A percentile compares a stretch with the other conserved stretches of the same genome.
These are phyloP conservation scores for Annulohypoxylon stygium DNA, from an alignment of 495 filamentous ascomycete genomes.

Conservation along the genomic window DNA sequence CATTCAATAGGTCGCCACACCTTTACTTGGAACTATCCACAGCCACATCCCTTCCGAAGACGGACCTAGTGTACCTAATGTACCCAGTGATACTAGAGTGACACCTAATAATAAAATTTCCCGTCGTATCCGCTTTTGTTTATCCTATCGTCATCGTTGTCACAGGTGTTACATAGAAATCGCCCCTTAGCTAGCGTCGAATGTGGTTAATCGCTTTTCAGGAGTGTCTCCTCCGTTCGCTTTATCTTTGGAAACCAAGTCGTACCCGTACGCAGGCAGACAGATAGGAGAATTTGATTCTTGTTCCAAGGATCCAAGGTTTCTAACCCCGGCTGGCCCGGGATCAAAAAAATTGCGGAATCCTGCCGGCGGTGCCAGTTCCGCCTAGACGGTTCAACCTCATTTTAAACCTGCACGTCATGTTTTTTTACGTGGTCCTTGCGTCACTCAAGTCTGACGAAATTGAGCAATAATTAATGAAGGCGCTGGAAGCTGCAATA, in stretches of 20 bases:
- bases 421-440: constrained; percentile 30
- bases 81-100: neutral
- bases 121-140: constrained; percentile 17
- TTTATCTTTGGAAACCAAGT: constrained; percentile 7
- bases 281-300: neutral
- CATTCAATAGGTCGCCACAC: constrained; percentile 39
- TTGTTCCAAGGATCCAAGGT: neutral
- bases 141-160: constrained; percentile 15
- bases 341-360: constrained; percentile 11
- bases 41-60: constrained; percentile 3
- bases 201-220: constrained; percentile 2
- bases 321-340: neutral
- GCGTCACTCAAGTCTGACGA: constrained; percentile 15
- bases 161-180: constrained; percentile 19
- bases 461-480: neutral
- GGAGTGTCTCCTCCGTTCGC: constrained; percentile 6
- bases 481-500: neutral
- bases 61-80: neutral
- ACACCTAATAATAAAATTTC: neutral
- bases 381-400: constrained; percentile 32
- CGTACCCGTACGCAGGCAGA: neutral
- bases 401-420: constrained; percentile 45
- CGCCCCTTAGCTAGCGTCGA: constrained; percentile 19
- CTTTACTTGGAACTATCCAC: constrained; percentile 22
- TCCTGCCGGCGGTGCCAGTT: neutral